Evolutionary conservation across 2,329 filamentous ascomycete species (phyloP), one percentile per base, ranked within the genome.

Genomic region (Macroventuria anomochaeta): DNA sequence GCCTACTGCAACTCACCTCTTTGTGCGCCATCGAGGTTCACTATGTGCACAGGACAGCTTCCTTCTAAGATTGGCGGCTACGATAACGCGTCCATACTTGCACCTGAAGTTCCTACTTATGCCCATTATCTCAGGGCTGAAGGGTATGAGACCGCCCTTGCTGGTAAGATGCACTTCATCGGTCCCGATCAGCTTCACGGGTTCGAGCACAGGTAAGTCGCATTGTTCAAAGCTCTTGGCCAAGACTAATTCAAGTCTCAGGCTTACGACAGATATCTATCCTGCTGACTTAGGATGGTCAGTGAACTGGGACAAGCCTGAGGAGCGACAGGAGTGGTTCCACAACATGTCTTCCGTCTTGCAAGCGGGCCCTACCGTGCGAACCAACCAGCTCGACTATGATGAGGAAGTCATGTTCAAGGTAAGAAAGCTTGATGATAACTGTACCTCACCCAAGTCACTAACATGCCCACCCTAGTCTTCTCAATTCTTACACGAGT

Each of bases 141-240:
- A 67, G 91, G 91, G 46, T 97, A 97, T 70, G 90, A 96, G 76
- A 96, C 93, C 11, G 90, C 89, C 5, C 81, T 97, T 64, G 91
- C 93, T 5, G 93, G 93, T 58, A 97, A 97, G 83, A 97, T 97
- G 93, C 93, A 97, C 77, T 97, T 97, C 73, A 89, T 96, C 48
- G 93, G 93, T 28, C 80, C 80, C 0, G 93, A 97, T 72, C 93
- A 97, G 77, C 82, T 97, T 55, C 93, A 97, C 73, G 93, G 93
- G 25, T 97, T 96, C 69, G 93, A 97, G 79, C 89, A 91, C 68
- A 68, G 70, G 69, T 67, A 55, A 59, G 46, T 37, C 11, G 40
- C 20, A 20, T n/a, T 8, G 11, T 5, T 23, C 12, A 17, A 29
- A 10, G n/a, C 7, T 23, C 3, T 21, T 8, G 29, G 13, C 26